These are phyloP conservation scores for Aspergillus ruber DNA, from an alignment of 2,329 filamentous ascomycete genomes.

Conservation along the genomic window DNA sequence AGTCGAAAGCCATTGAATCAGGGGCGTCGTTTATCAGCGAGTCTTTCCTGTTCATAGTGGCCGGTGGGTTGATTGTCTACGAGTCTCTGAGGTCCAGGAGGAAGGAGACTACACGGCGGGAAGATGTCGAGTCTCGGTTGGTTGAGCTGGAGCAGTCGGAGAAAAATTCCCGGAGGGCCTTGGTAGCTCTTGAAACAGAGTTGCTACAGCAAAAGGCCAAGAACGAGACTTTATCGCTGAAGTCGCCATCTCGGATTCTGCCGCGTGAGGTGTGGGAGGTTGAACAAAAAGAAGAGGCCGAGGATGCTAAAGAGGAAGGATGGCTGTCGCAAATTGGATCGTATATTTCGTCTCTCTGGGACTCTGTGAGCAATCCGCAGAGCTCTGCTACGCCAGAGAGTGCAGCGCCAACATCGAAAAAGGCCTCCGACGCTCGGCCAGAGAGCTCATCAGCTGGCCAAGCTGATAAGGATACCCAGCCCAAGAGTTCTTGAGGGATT, in stretches of 20 bases:
- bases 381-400: not conserved
- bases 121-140: conserved; percentile 55
- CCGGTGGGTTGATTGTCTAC: conserved; percentile 55
- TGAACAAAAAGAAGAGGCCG: conserved; percentile 22
- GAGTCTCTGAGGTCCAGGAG: conserved; percentile 56
- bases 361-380: conserved; percentile 2
- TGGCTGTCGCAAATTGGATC: conserved; percentile 31
- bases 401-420: not conserved
- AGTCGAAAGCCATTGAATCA: conserved; percentile 62
- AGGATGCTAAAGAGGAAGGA: conserved; percentile 19
- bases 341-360: conserved; percentile 23
- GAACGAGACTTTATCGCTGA: conserved; percentile 22
- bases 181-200: conserved; percentile 43
- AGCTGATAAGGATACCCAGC: not conserved
- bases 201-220: conserved; percentile 36
- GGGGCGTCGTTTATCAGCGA: conserved; percentile 65
- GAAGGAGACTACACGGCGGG: conserved; percentile 54
- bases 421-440: not conserved
- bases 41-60: conserved; percentile 60
- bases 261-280: conserved; percentile 36
- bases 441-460: not conserved
- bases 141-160: conserved; percentile 51
- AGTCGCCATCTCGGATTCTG: conserved; percentile 28
- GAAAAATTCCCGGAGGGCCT: conserved; percentile 31
- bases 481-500: not conserved